Base-by-base conservation (phyloP, 2,329 filamentous ascomycete genomes). In the Penicillium aurantiogriseum region DNA sequence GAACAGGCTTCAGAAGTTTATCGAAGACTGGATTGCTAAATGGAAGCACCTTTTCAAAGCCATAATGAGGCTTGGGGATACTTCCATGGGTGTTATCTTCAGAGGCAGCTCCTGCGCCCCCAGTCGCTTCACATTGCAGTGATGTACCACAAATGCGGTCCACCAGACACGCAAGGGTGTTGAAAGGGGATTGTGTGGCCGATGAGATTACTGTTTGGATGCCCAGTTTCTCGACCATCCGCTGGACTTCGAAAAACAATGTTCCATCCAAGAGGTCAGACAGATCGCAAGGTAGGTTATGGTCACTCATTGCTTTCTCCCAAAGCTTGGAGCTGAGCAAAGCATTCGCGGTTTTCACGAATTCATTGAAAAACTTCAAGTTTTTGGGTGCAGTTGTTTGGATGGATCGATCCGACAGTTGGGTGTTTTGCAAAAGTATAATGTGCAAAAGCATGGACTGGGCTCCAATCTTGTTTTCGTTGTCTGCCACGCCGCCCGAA, bases 181-280 rank as follows among this genome's bases (percentile, higher is more conserved):
- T 53, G 27, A 66, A 64, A 21, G 51, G 56, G 13, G 52, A 31
- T 36, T 58, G 43, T n/a, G 65, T 63, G 8, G 25, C 54, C 2
- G 49, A 36, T 4, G 59, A 54, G 19, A 60, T 56, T 11, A 33
- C 15, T n/a, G 39, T 7, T 11, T 45, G 29, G 10, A 40, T 27
- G 13, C 51, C 38, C 19, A 39, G 4, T 38, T 31, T 53, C 38
- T 57, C 50, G 48, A 48, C 54, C 40, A 45, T 51, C 23, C 17
- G 55, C 45, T 60, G 59, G 31, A 42, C 43, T 25, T 62, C 38
- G 42, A 60, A 39, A 29, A 80, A 76, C 6, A 83, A 64, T 39
- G 83, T 76, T 7, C 84, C 84, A 68, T 87, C 84, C 15, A 86
- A 67, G 6, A 83, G 69, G 66, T 87, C 85, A 17, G 76, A 76